Conservation (phyloP, 1,284 basidiomycete genomes). For the Trametes polyzona region DNA sequence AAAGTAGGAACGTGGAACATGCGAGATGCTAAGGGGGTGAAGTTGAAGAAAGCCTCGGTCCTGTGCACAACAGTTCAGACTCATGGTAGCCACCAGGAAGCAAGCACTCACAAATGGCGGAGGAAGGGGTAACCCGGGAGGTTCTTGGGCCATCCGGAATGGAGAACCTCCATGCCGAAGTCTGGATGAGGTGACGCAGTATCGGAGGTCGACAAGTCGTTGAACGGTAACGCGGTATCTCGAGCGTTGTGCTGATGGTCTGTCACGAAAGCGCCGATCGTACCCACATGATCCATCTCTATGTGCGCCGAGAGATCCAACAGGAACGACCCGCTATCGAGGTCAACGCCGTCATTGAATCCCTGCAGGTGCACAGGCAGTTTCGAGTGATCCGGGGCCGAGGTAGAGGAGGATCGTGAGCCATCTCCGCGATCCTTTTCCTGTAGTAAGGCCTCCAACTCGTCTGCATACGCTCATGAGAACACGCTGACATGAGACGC, state of each 20-base stretch:
- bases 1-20: constrained; percentile 70
- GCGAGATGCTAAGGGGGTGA: constrained; percentile 68
- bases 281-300: constrained; percentile 26
- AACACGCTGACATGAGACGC: neutral
- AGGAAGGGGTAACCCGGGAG: constrained; percentile 63
- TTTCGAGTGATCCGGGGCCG: neutral
- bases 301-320: constrained; percentile 1
- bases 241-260: neutral
- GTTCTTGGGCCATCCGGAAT: constrained; percentile 65
- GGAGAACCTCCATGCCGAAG: constrained; percentile 37
- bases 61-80: constrained; percentile 38
- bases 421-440: constrained; percentile 38
- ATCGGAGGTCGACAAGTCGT: neutral
- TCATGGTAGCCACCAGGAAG: neutral
- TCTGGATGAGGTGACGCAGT: neutral
- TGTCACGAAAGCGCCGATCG: constrained; percentile 15
- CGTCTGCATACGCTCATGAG: constrained; percentile 44
- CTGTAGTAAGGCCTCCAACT: constrained; percentile 56
- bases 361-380: neutral
- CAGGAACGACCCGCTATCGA: neutral
- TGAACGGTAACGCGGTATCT: neutral
- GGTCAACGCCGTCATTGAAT: neutral
- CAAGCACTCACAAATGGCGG: constrained; percentile 58
- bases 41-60: constrained; percentile 73
- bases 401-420: neutral